phyloP scores from a whole-genome alignment of 768 basidiomycete species.

The Lactarius hengduanensis region DNA sequence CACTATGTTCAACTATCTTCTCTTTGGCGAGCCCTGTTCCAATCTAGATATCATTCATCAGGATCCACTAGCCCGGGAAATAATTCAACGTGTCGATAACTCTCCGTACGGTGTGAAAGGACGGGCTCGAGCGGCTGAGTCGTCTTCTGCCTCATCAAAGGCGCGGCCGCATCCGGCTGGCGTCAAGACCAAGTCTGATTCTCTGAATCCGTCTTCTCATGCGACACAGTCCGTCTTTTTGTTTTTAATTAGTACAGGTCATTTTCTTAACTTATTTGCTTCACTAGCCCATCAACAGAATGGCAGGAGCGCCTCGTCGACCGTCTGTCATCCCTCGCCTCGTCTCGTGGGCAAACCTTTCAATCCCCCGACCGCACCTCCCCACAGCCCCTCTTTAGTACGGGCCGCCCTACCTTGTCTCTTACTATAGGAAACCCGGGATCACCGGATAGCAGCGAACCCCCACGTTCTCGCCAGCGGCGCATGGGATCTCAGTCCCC shows the following conservation, averaged over 20 bases:
- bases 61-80: conserved; percentile 79
- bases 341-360: conserved; percentile 31
- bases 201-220: conserved; percentile 31
- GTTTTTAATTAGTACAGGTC: not conserved
- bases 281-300: conserved; percentile 69
- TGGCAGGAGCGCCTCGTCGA: conserved; percentile 71
- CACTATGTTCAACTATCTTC: not conserved
- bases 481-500: conserved; percentile 20
- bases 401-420: conserved; percentile 20
- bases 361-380: conserved; percentile 28
- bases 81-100: conserved; percentile 77
- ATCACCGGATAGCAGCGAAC: conserved; percentile 16
- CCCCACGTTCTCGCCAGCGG: conserved; percentile 24
- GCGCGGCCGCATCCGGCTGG: conserved; percentile 28
- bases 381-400: conserved; percentile 5
- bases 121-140: conserved; percentile 47
- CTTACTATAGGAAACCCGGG: conserved; percentile 12
- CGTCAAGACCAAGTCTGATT: conserved; percentile 27
- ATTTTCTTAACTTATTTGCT: conserved; percentile 1
- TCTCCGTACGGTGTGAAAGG: conserved; percentile 77
- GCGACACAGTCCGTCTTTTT: conserved; percentile 58
- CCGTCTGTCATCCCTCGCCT: conserved; percentile 34
- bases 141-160: conserved; percentile 31
- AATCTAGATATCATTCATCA: conserved; percentile 31
- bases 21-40: not conserved